These are phyloP conservation scores for Rhizopogon roseolus DNA, from an alignment of 768 basidiomycete genomes.

Conservation along the genomic window DNA sequence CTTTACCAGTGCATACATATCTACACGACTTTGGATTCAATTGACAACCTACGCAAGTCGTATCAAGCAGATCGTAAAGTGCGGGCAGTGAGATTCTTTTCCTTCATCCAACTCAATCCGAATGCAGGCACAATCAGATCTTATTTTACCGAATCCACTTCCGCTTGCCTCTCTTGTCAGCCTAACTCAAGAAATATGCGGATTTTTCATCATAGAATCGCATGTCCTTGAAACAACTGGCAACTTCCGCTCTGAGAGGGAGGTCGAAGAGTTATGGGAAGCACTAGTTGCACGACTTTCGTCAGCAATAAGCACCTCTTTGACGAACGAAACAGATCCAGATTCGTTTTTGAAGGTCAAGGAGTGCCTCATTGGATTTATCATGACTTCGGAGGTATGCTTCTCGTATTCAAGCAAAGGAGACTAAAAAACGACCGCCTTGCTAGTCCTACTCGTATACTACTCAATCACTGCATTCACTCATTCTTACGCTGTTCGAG, in stretches of 20 bases:
- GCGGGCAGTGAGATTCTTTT: conserved; percentile 1
- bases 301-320: conserved; percentile 64
- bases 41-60: conserved; percentile 83
- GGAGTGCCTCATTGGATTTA: conserved; percentile 77
- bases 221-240: conserved; percentile 88
- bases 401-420: neutral
- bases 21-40: conserved; percentile 85
- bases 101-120: conserved; percentile 10
- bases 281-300: conserved; percentile 72
- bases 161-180: conserved; percentile 60
- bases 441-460: conserved; percentile 81
- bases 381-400: conserved; percentile 86
- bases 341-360: conserved; percentile 82
- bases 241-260: conserved; percentile 82
- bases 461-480: conserved; percentile 72
- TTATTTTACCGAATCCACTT: conserved; percentile 80
- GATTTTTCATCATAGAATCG: conserved; percentile 95
- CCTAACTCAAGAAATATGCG: conserved; percentile 91
- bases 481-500: conserved; percentile 87
- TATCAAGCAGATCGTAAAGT: conserved; percentile 98
- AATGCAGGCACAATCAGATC: conserved; percentile 87
- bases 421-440: conserved; percentile 4
- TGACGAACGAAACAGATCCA: conserved; percentile 71
- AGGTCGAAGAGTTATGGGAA: conserved; percentile 96
- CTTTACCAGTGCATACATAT: conserved; percentile 97